Base-by-base conservation (phyloP, 148 eudicot species). In the Spergularia bocconei region DNA sequence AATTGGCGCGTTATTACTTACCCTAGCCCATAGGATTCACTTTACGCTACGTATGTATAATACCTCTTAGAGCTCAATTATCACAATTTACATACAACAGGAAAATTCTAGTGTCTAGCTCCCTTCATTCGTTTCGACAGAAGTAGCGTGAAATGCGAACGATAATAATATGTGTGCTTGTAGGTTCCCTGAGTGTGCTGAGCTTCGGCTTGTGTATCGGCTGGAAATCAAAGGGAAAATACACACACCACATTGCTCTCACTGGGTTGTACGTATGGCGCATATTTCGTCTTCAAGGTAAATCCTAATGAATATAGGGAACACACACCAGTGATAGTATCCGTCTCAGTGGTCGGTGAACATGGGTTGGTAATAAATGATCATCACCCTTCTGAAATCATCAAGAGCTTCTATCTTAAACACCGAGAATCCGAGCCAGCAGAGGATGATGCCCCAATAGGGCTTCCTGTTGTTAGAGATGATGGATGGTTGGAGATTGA, bases 181-280 rank as follows among this genome's bases (percentile, higher is more conserved):
- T 41, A 86, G 89, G 80, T 84, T 86, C 47, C 54, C 58, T 0
- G 82, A 82, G 59, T 85, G 82, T 25, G 87, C 89, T 39, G 79
- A 77, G 74, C 85, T 86, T 11, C 16, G 62, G 13, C 7, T 54
- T 48, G 87, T 84, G 2, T 80, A 79, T 47, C 82, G 89, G 84
- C 38, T 86, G 33, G 89, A 86, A 14, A 73, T 86, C 21, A 50
- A 61, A 14, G 85, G 80, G 38, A 75, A 58, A n/a, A n/a, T 44
- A 84, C 84, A 38, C 69, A 52, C 15, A 57, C 69, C 10, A 53
- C 38, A 7, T 71, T 80, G 81, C 73, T 86, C 11, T 82, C 89
- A 4, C 75, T 80, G 0, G 13, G 20, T 60, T 82, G 84, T 2
- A 54, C 54, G 1, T 84, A 84, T 59, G 78, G 68, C 20, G 84